Evolutionary conservation across 2,329 filamentous ascomycete species (phyloP), one percentile per base, ranked within the genome.

Genomic region (Aspergillus cejpii): DNA sequence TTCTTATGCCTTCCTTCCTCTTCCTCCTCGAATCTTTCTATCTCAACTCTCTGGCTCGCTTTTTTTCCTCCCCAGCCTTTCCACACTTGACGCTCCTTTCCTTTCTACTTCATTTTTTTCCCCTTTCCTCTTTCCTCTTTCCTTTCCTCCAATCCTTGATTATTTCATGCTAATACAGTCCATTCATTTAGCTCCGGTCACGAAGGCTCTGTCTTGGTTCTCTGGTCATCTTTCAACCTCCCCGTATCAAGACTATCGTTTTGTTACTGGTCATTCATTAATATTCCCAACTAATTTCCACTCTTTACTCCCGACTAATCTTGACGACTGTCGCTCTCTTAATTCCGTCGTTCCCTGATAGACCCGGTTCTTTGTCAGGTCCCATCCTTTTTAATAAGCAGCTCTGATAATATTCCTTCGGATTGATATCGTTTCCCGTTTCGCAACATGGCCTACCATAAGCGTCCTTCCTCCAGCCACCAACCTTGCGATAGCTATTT

Each of bases 401-500:
- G 54, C 56, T 56, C 17, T 34, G 15, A 34, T 52, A 55, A 54
- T 49, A 46, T 44, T 49, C 4, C 52, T 43, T 58, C 46, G 41
- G 44, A 50, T 58, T 45, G 50, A 55, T 51, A 50, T 48, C 43
- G 41, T 41, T 49, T 50, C 48, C 52, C 50, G 43, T 54, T 56
- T 51, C 48, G 55, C 56, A 76, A 60, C 57, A 81, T 81, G 78
- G 74, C 77, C 57, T 78, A 72, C 62, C 71, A 74, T 56, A 71
- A 70, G 57, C 69, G 72, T 54, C 63, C 68, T 41, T 70, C 74
- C 47, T 69, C 73, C 47, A 71, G 70, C 56, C 80, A 78, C 64
- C 80, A 81, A 56, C 77, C 79, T 44, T 85, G 82, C 64, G 81
- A 84, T 53, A 81, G 76, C 46, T 85, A 77, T 68, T 85, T 85